Evolutionary conservation across 1,284 basidiomycete genomes (phyloP), one percentile per base, ranked within the genome.

Genomic region (Abortiporus biennis): DNA sequence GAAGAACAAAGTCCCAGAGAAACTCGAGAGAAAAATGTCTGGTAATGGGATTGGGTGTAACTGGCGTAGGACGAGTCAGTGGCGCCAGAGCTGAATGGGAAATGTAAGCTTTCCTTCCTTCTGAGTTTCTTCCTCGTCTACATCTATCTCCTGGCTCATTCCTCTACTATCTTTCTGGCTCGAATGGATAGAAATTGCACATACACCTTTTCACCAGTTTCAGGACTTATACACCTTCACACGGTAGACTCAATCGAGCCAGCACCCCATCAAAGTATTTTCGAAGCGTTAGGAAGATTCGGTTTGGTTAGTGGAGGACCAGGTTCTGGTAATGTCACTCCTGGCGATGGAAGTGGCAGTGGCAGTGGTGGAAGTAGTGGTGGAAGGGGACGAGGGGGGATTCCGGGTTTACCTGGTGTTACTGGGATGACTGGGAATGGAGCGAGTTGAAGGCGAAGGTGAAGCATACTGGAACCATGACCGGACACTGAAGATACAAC

Each of bases 211-310:
- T 85, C 82, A 1, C 80, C 81, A 0, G 45, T 58, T 6, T 74
- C 74, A 0, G 86, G 83, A 2, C 68, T 78, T 31, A 79, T 89
- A 42, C 57, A 74, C 32, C 51, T 68, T 36, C 85, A 89, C 54
- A 69, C 66, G 27, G 66, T 88, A 31, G 72, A 87, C 54, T 79
- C 78, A 8, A 88, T 88, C 38, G 72, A 80, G 39, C 85, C 85
- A 0, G 80, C 78, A 2, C 85, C 85, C 2, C 81, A 85, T 53
- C 68, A 76, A 43, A 71, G 78, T 0, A 80, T 82, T 3, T 86
- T 80, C 54, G 78, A 83, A 46, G 71, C 79, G 0, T 55, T 83
- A 6, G 69, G 46, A 37, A 57, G 57, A 44, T 46, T 60, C 22
- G 59, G 59, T 5, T 45, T 62, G 11, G 48, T 55, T 6, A 47